Evolutionary conservation across 768 basidiomycete species (phyloP), one percentile per base, ranked within the genome.

Genomic region (Leucosporidium yakuticum): DNA sequence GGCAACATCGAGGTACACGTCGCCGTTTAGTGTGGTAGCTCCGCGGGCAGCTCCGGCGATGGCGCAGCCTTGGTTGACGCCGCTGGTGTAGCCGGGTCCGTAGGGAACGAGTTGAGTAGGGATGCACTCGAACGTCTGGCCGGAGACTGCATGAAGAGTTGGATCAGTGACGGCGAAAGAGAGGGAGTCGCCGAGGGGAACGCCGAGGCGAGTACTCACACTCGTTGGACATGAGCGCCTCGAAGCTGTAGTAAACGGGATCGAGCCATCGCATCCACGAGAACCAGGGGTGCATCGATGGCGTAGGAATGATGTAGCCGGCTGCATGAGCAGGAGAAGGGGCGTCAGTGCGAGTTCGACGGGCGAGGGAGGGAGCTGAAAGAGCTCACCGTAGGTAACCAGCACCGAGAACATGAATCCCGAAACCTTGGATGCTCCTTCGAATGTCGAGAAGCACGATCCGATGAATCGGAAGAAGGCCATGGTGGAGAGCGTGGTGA

Each of bases 1-100:
- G 58, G 62, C 74, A 6, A 82, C 84, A 17, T 79, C 71, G 51
- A 92, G 77, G 77, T 94, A 94, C 80, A 51, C 87, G 83, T 65
- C 87, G 76, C 62, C 74, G 73, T 54, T 81, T 77, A 68, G 87
- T 84, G 80, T 60, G 60, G 79, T 79, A 54, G 81, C 82, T 1
- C 90, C 90, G 0, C 82, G 77, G 66, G 72, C 0, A 23, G 88
- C 90, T 44, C 39, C 39, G 39, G 39, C 39, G 14, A 44, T 44
- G 39, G 39, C 39, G 39, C 39, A 44, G 11, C 39, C 39, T 44
- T 44, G 39, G 39, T 44, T 44, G 39, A 44, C 39, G 14, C 39
- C 44, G 48, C 20, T 51, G 21, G 44, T 57, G 50, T 64, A 69
- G 36, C 56, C 50, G 2, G 31, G 65, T 31, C 64, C 60, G 53